These are phyloP conservation scores for Lodderomyces pseudojiufengensis DNA, from an alignment of 1,139 yeast species.

Conservation along the genomic window DNA sequence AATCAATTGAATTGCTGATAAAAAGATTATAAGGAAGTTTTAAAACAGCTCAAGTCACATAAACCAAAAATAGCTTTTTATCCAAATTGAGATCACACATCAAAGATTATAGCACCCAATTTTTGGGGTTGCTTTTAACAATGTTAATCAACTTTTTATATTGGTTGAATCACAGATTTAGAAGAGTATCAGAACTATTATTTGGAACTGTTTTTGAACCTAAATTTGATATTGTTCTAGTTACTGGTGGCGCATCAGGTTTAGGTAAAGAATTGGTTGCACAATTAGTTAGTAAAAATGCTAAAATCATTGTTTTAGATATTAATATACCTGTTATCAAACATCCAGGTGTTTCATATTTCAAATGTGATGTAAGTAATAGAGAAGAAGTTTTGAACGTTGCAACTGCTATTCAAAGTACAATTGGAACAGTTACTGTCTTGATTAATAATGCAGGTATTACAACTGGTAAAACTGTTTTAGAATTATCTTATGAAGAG, in stretches of 20 bases:
- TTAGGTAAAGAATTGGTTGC: slow-evolving; percentile 64
- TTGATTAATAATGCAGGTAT: slow-evolving; percentile 85
- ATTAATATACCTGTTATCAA: slow-evolving; percentile 36
- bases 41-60: too few species aligned
- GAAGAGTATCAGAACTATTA: slow-evolving; percentile 30
- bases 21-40: too few species aligned
- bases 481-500: slow-evolving; percentile 52
- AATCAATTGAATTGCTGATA: too few species aligned
- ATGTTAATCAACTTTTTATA: slow-evolving; percentile 9
- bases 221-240: slow-evolving; percentile 53
- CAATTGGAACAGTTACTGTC: slow-evolving; percentile 59
- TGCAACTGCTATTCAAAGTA: slow-evolving; percentile 35
- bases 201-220: slow-evolving; percentile 54
- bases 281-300: slow-evolving; percentile 37
- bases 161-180: slow-evolving; percentile 26
- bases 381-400: slow-evolving; percentile 35
- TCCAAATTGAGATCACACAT: too few species aligned
- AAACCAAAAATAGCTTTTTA: too few species aligned
- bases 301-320: slow-evolving; percentile 64
- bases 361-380: slow-evolving; percentile 66
- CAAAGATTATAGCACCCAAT: not conserved
- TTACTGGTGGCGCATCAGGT: slow-evolving; percentile 83
- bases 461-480: slow-evolving; percentile 53
- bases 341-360: slow-evolving; percentile 48
- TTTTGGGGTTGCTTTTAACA: slow-evolving; percentile 3